Percentiles rank a stretch among this genome's conserved stretches.
These are phyloP conservation scores for Pezicula carpinea DNA, from an alignment of 2,329 filamentous ascomycete species.

Conservation along the genomic window DNA sequence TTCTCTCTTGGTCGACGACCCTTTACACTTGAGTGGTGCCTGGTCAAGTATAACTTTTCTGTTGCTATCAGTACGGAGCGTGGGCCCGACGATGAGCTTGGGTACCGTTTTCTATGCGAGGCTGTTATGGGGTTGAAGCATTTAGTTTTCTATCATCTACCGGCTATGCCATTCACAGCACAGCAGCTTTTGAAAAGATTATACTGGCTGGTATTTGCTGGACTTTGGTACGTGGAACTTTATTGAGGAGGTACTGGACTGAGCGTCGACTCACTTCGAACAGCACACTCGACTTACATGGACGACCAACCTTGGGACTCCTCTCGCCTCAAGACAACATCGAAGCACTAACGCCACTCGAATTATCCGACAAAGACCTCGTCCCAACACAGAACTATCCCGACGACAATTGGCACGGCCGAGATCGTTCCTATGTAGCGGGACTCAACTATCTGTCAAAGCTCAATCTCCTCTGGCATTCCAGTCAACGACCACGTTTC, in stretches of 20 bases:
- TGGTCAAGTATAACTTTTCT: conserved; percentile 33
- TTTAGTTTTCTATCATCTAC: conserved; percentile 25
- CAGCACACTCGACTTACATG: conserved; percentile 28
- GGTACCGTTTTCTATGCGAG: conserved; percentile 15
- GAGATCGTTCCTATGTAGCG: conserved; percentile 28
- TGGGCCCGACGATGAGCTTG: conserved; percentile 7
- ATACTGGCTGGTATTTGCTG: conserved; percentile 32
- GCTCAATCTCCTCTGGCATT: conserved; percentile 32
- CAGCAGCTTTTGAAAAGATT: conserved; percentile 31
- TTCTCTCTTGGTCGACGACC: conserved; percentile 16
- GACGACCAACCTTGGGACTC: conserved; percentile 22
- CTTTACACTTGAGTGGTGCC: conserved; percentile 32
- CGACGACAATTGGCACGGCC: conserved; percentile 28
- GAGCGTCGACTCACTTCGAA: background rate
- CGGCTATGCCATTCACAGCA: conserved; percentile 19
- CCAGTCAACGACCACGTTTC: conserved; percentile 16
- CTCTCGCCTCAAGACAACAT: conserved; percentile 22
- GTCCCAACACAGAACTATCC: conserved; percentile 16
- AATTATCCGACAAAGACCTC: conserved; percentile 28
- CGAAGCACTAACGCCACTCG: conserved; percentile 21
- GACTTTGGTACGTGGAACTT: conserved; percentile 21
- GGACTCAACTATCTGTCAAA: conserved; percentile 30
- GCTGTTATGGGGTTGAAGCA: conserved; percentile 28
- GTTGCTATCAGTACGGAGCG: conserved; percentile 17
- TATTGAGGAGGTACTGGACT: background rate